Evolutionary conservation across 2,329 filamentous ascomycete species (phyloP), one percentile per base, ranked within the genome.

Genomic region (Harringtonia aguacate): DNA sequence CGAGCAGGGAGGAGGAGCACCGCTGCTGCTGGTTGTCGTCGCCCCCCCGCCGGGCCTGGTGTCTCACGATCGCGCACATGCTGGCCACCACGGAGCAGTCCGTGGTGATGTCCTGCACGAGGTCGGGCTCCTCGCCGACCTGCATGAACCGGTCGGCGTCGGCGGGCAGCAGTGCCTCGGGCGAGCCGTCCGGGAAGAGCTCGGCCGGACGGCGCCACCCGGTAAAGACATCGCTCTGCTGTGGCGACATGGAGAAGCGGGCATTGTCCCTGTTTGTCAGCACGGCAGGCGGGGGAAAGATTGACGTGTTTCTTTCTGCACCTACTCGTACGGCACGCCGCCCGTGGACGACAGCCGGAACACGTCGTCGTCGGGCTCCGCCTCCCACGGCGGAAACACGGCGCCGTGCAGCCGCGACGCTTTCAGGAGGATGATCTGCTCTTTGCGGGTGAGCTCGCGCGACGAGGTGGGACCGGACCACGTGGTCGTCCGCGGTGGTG

Each of bases 81-180:
- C 92, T 95, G 15, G 92, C 92, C 24, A 98, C 90, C 4, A 98
- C 90, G 2, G 92, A 97, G 58, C 92, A 98, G 60, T 98, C 92
- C 1, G 90, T 94, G 6, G 90, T 89, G 47, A 94, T 80, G 61
- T 98, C 92, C 62, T 98, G 92, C 3, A 95, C 88, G 8, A 98
- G 73, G 61, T 98, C 90, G 48, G 85, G 79, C 14, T 75, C 71
- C 9, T 70, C 64, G 8, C 64, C 62, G 15, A 73, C 58, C 30
- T 50, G 50, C 60, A 57, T 63, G 50, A 55, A 41, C 4, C 20
- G 17, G 7, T 45, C 44, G 1, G 35, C 33, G n/a, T 41, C 2
- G 13, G 36, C 44, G 14, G 34, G 18, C 13, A 12, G 15, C 36
- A 9, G 36, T n/a, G 14, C 22, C 4, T 20, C 22, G n/a, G 20